Base-by-base conservation (phyloP, 1,284 basidiomycete species). In the Melampsora americana region DNA sequence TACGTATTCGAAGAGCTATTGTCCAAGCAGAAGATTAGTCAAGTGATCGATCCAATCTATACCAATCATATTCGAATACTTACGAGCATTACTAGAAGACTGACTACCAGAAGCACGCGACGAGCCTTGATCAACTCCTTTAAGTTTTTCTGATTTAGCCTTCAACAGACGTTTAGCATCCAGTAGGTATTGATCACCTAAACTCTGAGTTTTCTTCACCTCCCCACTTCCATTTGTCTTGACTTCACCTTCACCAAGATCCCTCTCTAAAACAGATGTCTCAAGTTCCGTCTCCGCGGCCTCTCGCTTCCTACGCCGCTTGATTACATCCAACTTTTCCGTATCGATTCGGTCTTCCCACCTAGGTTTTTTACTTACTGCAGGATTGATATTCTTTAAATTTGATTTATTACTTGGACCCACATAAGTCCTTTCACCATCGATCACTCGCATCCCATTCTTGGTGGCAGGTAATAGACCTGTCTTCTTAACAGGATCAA, bases 351-450 rank as follows among this genome's bases (percentile, higher is more conserved):
- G 56, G n/a, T 56, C 53, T 28, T 48, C 20, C 26, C 32, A 76
- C 11, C 72, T 53, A 28, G 66, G 62, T 42, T 64, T 59, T n/a
- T 53, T 76, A 26, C 4, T 35, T 32, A n/a, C 23, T 11, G 32
- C 30, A 18, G 35, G 53, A n/a, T 35, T 28, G 7, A 2, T 32
- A 2, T 35, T 18, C 5, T 44, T 26, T 28, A 26, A 35, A 7
- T 35, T 44, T 30, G 44, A 59, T n/a, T 16, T 11, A 39, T 39
- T 61, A 2, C 73, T 59, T 0, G 65, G 65, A 28, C 66, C 61
- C 32, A 76, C 66, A 30, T 76, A 76, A 5, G 73, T 76, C 14
- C 32, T 44, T 42, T 68, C 56, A 44, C 73, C 73, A 35, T 76
- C 68, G 26, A 76, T 76, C 14, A 56, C 53, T 30, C 48, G 60